Percentiles rank a stretch among this genome's conserved stretches.
Conservation (phyloP, 352 stramenopile genomes). For the Pythium volutum region DNA sequence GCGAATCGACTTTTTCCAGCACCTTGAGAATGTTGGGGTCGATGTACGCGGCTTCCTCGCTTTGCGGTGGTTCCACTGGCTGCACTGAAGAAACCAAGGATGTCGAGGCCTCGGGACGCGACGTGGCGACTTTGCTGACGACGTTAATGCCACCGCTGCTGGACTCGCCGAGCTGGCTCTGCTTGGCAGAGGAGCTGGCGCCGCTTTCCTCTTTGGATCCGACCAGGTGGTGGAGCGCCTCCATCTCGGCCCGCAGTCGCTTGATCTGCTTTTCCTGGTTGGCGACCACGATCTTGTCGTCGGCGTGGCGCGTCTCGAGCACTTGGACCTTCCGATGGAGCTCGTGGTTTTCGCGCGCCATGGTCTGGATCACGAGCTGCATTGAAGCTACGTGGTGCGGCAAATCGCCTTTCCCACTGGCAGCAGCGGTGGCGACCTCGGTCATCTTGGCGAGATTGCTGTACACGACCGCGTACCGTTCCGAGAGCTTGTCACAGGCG, state of each 20-base stretch:
- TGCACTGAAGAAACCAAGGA: not conserved
- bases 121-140: not conserved
- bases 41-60: conserved; percentile 65
- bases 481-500: conserved; percentile 64
- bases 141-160: not conserved
- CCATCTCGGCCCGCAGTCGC: conserved; percentile 60
- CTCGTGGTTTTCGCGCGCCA: conserved; percentile 71
- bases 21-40: conserved; percentile 80
- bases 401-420: conserved; percentile 12
- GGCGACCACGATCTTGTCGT: conserved; percentile 50
- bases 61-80: not conserved
- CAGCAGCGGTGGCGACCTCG: conserved; percentile 21
- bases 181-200: not conserved
- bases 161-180: conserved; percentile 11
- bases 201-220: conserved; percentile 30
- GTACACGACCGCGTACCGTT: conserved; percentile 52
- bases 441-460: conserved; percentile 53
- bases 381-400: conserved; percentile 16
- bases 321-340: conserved; percentile 59
- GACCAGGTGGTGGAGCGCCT: conserved; percentile 72
- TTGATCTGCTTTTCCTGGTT: conserved; percentile 75
- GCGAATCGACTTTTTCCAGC: conserved; percentile 78
- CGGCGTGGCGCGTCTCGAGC: conserved; percentile 49
- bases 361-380: conserved; percentile 49
- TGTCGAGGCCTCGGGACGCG: not conserved